These are phyloP conservation scores for Calocera viscosa DNA, from an alignment of 768 basidiomycete species.

Conservation along the genomic window DNA sequence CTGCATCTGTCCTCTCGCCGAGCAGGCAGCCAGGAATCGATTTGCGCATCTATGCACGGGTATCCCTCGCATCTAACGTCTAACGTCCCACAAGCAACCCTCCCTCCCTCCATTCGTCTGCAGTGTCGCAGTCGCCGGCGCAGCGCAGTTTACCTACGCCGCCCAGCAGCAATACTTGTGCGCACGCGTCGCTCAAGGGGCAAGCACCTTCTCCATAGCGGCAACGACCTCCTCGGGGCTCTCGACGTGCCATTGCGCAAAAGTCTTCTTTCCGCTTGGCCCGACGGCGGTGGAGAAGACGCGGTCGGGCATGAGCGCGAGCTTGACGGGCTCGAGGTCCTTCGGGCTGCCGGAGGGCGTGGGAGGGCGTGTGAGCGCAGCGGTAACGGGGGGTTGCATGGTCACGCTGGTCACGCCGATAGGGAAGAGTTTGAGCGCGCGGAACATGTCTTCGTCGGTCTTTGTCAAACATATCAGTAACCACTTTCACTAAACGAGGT, in stretches of 20 bases:
- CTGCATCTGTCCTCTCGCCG: too few relatives aligned
- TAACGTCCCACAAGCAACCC: too few relatives aligned
- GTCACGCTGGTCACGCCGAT: slow-evolving; percentile 24
- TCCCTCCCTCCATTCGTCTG: too few relatives aligned
- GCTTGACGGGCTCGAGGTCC: slow-evolving; percentile 35
- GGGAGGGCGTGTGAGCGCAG: slow-evolving; percentile 37
- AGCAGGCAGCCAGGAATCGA: too few relatives aligned
- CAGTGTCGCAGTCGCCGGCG: too few relatives aligned
- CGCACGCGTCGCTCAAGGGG: not conserved
- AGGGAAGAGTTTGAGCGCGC: slow-evolving; percentile 51
- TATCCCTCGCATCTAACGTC: too few relatives aligned
- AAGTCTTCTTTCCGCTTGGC: slow-evolving; percentile 73
- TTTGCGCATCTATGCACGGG: too few relatives aligned
- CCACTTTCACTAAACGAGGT: slow-evolving; percentile 9
- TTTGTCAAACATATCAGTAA: slow-evolving; percentile 21
- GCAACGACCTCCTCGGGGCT: slow-evolving; percentile 77
- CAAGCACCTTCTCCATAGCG: slow-evolving; percentile 47
- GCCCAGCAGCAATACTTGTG: not conserved
- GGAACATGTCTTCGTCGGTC: slow-evolving; percentile 99
- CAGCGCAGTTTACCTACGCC: not conserved
- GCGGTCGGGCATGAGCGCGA: slow-evolving; percentile 51
- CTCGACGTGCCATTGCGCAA: slow-evolving; percentile 87
- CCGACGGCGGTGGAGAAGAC: slow-evolving; percentile 93
- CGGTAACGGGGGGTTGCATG: slow-evolving; percentile 37
- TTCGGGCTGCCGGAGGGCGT: slow-evolving; percentile 13